A percentile compares a stretch with the other conserved stretches of the same genome.
Evolutionary conservation across 2,329 filamentous ascomycete species (phyloP).

Genomic region (Zarea fungicola): DNA sequence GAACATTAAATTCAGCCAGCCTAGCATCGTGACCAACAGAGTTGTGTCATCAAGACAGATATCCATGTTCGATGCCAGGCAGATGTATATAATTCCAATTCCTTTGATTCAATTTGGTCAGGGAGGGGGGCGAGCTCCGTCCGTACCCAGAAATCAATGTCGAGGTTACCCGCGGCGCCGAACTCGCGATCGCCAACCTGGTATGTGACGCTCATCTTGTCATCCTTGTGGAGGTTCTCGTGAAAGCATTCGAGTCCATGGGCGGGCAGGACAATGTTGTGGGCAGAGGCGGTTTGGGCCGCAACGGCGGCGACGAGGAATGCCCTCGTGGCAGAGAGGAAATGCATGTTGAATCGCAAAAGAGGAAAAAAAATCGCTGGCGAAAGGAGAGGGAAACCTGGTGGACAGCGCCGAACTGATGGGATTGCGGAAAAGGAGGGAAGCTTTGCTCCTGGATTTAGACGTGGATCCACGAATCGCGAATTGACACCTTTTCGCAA

Average conservation of each 20-base stretch:
- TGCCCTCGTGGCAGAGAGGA: conserved; percentile 40
- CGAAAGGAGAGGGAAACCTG: background rate
- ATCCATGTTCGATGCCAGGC: background rate
- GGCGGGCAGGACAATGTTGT: conserved; percentile 93
- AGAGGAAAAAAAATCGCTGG: conserved; percentile 8
- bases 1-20: background rate
- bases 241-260: conserved; percentile 98
- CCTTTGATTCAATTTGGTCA: too few relatives aligned
- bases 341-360: conserved; percentile 30
- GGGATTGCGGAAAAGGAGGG: conserved; percentile 3
- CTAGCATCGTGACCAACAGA: background rate
- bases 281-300: conserved; percentile 62
- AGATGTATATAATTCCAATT: background rate
- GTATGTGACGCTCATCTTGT: conserved; percentile 98
- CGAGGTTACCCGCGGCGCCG: conserved; percentile 86
- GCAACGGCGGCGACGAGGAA: conserved; percentile 35
- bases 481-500: conserved; percentile 19
- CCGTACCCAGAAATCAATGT: conserved; percentile 96
- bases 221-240: conserved; percentile 84
- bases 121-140: background rate
- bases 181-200: conserved; percentile 97
- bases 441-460: conserved; percentile 13
- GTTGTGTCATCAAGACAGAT: background rate
- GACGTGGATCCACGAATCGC: conserved; percentile 14
- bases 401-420: background rate